Evolutionary conservation across 2,329 filamentous ascomycete genomes (phyloP), one percentile per base, ranked within the genome.

Genomic region (Colletotrichum sp.): DNA sequence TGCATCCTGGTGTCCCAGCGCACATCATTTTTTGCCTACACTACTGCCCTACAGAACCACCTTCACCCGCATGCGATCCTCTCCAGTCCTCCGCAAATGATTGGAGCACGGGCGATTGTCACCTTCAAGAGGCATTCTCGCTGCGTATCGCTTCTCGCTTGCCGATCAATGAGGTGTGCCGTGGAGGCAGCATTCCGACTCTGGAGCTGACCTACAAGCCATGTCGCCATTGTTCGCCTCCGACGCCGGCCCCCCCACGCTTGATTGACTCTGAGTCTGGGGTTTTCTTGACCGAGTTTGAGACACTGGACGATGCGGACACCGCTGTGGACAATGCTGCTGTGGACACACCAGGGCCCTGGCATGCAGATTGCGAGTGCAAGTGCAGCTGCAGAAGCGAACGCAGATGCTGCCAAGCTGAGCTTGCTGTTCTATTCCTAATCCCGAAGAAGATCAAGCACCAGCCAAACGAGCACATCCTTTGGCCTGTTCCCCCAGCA

Each of bases 131-230:
- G 32, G 59, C 43, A 34, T 65, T 71, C 67, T 28, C 21, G 61
- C 61, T 64, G 61, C 61, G 32, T 43, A 64, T 64, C 21, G 34
- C 34, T 64, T 32, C 32, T 36, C 61, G 61, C 34, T 68, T 61
- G 73, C 73, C 64, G 70, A 75, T 68, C 70, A 59, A 73, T 73
- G 70, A 73, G 64, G 70, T 68, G 32, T 75, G 70, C 73, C 61
- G 39, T 68, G 66, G 52, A 39, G 66, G 16, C 52, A 24, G 66
- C 14, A 32, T 57, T 68, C 67, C 67, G 26, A 61, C 21, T 69
- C 52, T 60, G 67, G 67, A 61, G 55, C 12, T 43, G 68, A 63
- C 24, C 61, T 69, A 52, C 69, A 36, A 18, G n/a, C 52, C 34
- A 66, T 75, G 60, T 73, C 63, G 57, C 64, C 60, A 64, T 43